Evolutionary conservation across 306 rosid species (phyloP), one percentile per base, ranked within the genome.

Genomic region (Heteromeles arbutifolia): DNA sequence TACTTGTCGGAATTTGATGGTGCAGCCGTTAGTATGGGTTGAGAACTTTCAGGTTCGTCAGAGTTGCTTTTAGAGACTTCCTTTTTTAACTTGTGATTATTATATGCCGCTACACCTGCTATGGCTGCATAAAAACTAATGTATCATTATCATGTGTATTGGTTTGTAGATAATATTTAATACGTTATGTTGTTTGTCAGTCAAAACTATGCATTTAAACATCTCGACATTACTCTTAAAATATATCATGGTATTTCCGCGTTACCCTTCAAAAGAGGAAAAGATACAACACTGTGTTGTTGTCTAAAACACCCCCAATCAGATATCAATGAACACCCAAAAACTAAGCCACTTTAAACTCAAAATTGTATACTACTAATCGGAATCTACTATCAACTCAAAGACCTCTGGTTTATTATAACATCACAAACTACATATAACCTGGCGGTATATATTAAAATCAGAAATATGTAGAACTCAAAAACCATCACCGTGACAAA

Each of bases 71-170:
- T 77, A 26, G 96, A 78, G 67, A 87, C 85, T 87, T 95, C 99
- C 73, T 84, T 90, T 81, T 83, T 95, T 65, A 95, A 83, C 85
- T 95, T 95, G 84, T 69, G 77, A 83, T 95, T 95, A 72, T 95
- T 95, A 80, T 95, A 95, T 79, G 99, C 97, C 63, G 92, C 99
- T 67, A 95, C 98, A 54, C 99, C 99, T 24, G 89, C 92, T 83
- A 95, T 95, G 78, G 99, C 99, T 92, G 96, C 72, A 86, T 61
- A 72, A 79, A 58, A 56, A 29, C 19, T 13, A 34, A 41, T 14
- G 43, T 57, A 34, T 11, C 26, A 48, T 74, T 37, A 43, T 5
- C 34, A 43, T 31, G 34, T 26, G 13, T 25, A n/a, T 29, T 34
- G n/a, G 34, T 48, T 37, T 52, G 56, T n/a, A 52, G 71, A 44